Percentiles rank a stretch among this genome's conserved stretches.
These are phyloP conservation scores for Zanthoxylum bungeanum DNA, from an alignment of 345 rosid genomes.

Conservation along the genomic window DNA sequence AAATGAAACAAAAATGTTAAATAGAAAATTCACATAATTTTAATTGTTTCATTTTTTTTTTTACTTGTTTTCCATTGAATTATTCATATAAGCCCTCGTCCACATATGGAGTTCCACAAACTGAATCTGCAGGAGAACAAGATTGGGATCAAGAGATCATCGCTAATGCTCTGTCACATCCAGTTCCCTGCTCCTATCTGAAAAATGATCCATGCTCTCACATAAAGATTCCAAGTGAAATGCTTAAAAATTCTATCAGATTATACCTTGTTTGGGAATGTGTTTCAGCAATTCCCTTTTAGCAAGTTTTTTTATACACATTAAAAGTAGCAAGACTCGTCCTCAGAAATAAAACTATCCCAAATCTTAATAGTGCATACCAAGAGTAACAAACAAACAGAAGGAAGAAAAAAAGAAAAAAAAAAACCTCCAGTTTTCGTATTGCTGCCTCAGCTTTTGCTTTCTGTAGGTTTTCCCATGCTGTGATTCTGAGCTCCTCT, in stretches of 20 bases:
- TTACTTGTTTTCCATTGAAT: not conserved
- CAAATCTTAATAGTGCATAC: not conserved
- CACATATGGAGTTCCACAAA: not conserved
- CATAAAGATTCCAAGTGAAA: not conserved
- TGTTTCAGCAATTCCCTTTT: not conserved
- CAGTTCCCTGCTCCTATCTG: not conserved
- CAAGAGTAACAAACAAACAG: not conserved
- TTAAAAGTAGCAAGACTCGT: not conserved
- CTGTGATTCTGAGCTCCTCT: conserved; percentile 85
- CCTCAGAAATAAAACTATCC: not conserved
- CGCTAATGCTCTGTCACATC: not conserved
- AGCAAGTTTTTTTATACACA: not conserved
- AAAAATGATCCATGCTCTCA: not conserved
- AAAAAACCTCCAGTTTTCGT: conserved; percentile 83
- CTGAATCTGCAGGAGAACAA: not conserved
- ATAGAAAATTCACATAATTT: not conserved
- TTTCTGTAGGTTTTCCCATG: conserved; percentile 98
- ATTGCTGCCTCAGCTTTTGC: conserved; percentile 97
- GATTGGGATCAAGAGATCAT: not conserved
- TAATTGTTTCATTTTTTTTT: not conserved
- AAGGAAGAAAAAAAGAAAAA: conserved; percentile 22
- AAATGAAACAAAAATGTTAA: not conserved
- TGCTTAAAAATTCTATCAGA: not conserved
- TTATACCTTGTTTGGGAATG: not conserved
- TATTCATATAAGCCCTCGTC: not conserved